These are phyloP conservation scores for Yarrowia bubula DNA, from an alignment of 805 yeast genomes.

Conservation along the genomic window DNA sequence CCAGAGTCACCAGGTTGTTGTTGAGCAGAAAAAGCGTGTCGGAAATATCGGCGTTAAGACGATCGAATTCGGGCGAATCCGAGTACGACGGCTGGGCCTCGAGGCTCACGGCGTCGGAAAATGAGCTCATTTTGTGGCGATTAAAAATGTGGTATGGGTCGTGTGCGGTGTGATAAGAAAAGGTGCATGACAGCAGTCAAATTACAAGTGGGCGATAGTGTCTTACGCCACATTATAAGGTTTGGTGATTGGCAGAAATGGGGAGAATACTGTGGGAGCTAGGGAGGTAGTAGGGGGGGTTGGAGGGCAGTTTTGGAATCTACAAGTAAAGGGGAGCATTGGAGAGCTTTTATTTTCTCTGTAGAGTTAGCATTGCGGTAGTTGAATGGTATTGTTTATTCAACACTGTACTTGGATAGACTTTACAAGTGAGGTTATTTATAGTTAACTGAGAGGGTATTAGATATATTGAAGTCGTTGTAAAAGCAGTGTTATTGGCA, in stretches of 20 bases:
- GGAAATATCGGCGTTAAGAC: constrained; percentile 46
- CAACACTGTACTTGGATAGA: no score
- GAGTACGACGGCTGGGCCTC: constrained; percentile 37
- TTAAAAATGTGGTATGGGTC: not conserved
- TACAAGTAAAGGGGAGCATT: no score
- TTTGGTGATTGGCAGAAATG: not conserved
- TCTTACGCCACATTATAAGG: not conserved
- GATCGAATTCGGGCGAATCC: constrained; percentile 56
- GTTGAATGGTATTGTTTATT: no score
- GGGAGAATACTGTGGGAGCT: not conserved
- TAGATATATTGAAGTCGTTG: no score
- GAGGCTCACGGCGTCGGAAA: constrained; percentile 35
- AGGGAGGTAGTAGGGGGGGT: not conserved
- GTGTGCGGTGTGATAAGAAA: not conserved
- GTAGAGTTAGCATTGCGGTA: no score
- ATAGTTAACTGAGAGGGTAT: no score
- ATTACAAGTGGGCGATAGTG: not conserved
- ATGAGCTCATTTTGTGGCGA: constrained; percentile 25
- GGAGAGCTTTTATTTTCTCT: no score
- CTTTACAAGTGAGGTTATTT: no score
- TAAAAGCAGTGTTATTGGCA: no score
- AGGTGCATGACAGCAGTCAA: not conserved
- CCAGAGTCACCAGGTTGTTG: constrained; percentile 51
- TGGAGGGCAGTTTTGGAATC: no score
- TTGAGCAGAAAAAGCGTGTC: constrained; percentile 52